phyloP scores from a whole-genome alignment of 1,139 yeast species.

The Kurtzmaniella quercitrusa region DNA sequence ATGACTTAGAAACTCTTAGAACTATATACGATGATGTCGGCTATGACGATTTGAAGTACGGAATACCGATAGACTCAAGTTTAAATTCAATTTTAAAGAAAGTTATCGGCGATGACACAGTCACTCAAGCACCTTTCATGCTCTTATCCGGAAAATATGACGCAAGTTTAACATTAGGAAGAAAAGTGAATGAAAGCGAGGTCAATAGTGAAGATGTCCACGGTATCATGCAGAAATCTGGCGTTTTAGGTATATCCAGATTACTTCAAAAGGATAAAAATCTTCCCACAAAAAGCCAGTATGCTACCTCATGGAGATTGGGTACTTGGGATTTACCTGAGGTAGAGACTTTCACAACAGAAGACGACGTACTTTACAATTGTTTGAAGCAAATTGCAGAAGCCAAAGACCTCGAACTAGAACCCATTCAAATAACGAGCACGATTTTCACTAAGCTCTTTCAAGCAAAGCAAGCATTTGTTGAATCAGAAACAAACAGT shows the following conservation, averaged over 20 bases:
- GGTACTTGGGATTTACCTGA: slow-evolving; percentile 65
- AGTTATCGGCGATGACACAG: slow-evolving; percentile 30
- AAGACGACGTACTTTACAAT: slow-evolving; percentile 43
- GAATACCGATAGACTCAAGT: slow-evolving; percentile 56
- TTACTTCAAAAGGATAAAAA: slow-evolving; percentile 17
- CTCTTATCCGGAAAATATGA: slow-evolving; percentile 59
- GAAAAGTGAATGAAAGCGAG: slow-evolving; percentile 7
- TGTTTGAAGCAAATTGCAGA: slow-evolving; percentile 41
- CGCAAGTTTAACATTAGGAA: slow-evolving; percentile 22
- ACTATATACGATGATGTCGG: slow-evolving; percentile 46
- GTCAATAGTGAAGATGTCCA: slow-evolving; percentile 18
- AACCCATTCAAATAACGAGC: background rate
- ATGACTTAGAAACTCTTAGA: slow-evolving; percentile 19
- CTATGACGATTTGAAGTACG: slow-evolving; percentile 60
- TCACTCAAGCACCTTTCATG: slow-evolving; percentile 13
- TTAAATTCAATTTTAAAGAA: slow-evolving; percentile 47
- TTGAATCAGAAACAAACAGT: background rate
- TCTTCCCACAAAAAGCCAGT: slow-evolving; percentile 11
- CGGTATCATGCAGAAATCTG: slow-evolving; percentile 38
- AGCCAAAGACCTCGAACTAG: slow-evolving; percentile 10
- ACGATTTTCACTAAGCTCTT: background rate
- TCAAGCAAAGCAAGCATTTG: background rate
- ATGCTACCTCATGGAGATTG: slow-evolving; percentile 67
- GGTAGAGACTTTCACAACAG: slow-evolving; percentile 23
- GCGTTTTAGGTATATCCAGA: slow-evolving; percentile 48